Evolutionary conservation across 1,284 basidiomycete species (phyloP).

Genomic region (Pascua guehoae): DNA sequence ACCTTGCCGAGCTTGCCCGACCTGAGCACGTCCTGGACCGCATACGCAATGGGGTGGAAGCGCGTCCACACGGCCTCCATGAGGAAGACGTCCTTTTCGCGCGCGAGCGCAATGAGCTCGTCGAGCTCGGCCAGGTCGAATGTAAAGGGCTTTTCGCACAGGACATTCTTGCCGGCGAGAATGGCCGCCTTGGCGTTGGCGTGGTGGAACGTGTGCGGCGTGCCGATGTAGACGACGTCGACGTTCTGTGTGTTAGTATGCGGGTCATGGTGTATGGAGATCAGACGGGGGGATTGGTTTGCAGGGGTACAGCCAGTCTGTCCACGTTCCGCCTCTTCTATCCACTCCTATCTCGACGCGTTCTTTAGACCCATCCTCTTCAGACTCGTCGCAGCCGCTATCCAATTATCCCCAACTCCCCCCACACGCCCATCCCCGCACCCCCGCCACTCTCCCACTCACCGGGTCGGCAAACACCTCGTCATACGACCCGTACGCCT

Average conservation of each 20-base stretch:
- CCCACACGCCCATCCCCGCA: conserved; percentile 6
- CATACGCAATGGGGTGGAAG: conserved; percentile 48
- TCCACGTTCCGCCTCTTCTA: not conserved
- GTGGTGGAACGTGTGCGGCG: conserved; percentile 83
- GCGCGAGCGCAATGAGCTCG: conserved; percentile 67
- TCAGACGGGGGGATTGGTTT: no score
- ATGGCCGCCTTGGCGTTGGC: conserved; percentile 71
- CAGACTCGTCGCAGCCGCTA: no score
- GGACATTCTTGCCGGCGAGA: conserved; percentile 75
- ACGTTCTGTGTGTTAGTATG: conserved; percentile 61
- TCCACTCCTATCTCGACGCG: no score
- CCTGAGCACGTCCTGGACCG: conserved; percentile 42
- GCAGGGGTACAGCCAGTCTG: not conserved
- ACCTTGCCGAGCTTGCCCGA: conserved; percentile 45
- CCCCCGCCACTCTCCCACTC: no score
- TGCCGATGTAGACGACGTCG: conserved; percentile 77
- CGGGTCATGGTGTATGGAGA: not conserved
- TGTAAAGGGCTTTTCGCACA: conserved; percentile 70
- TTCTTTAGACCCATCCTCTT: no score
- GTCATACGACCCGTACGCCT: conserved; percentile 71
- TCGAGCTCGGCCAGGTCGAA: conserved; percentile 53
- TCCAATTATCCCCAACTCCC: no score
- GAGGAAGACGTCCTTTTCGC: conserved; percentile 72
- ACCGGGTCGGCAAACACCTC: conserved; percentile 70
- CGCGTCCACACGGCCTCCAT: conserved; percentile 63